These are phyloP conservation scores for Kodamaea suecica DNA, from an alignment of 1,139 yeast genomes.

Conservation along the genomic window DNA sequence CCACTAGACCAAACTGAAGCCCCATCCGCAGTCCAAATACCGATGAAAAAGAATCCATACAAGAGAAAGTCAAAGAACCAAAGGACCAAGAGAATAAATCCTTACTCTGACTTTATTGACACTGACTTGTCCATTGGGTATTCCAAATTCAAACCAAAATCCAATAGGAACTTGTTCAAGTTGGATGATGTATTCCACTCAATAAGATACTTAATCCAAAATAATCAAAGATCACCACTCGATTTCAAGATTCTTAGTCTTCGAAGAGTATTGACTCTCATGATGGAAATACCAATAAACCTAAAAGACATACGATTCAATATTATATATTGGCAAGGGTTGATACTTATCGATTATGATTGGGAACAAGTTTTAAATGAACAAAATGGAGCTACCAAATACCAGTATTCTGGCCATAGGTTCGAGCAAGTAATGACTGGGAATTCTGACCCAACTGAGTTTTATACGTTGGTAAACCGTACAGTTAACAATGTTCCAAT, in stretches of 20 bases:
- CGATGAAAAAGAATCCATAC: constrained; percentile 7
- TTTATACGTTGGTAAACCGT: constrained; percentile 19
- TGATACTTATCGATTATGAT: constrained; percentile 22
- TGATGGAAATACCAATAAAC: constrained; percentile 22
- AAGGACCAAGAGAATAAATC: constrained; percentile 5
- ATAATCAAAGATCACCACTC: constrained; percentile 1
- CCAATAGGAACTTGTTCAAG: constrained; percentile 15
- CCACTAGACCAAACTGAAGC: constrained; percentile 6
- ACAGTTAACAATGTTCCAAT: constrained; percentile 14
- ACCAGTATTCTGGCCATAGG: constrained; percentile 23
- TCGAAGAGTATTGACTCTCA: constrained; percentile 20
- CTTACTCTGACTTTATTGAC: constrained; percentile 18
- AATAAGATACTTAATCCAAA: constrained; percentile 13
- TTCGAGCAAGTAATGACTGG: constrained; percentile 23
- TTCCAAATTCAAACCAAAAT: constrained; percentile 14
- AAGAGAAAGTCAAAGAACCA: constrained; percentile 10
- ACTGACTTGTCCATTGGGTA: constrained; percentile 20
- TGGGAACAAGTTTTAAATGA: constrained; percentile 14
- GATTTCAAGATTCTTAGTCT: constrained; percentile 19
- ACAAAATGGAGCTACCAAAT: constrained; percentile 7
- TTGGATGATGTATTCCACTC: constrained; percentile 19
- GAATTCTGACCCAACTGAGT: constrained; percentile 9
- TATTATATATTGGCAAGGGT: constrained; percentile 20
- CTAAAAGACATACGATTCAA: constrained; percentile 16
- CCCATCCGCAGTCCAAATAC: constrained; percentile 1